Conservation (phyloP, 768 basidiomycete genomes). For the Naematelia aurantialba region DNA sequence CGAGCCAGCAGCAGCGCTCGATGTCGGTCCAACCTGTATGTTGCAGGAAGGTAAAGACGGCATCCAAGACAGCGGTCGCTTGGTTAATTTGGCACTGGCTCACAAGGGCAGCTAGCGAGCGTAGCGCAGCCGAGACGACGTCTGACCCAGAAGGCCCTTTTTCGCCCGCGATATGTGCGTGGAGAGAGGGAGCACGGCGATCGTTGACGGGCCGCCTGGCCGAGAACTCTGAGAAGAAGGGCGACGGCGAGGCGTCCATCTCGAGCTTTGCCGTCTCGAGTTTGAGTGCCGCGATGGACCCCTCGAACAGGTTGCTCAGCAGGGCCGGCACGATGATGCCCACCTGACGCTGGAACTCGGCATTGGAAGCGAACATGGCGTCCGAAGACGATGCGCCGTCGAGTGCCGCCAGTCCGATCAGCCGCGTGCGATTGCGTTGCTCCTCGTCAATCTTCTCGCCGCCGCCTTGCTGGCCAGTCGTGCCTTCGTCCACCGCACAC, state of each 20-base stretch:
- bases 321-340: constrained; percentile 68
- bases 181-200: constrained; percentile 81
- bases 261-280: constrained; percentile 67
- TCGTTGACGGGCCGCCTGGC: constrained; percentile 68
- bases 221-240: constrained; percentile 79
- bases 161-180: constrained; percentile 82
- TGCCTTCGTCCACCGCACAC: constrained; percentile 57
- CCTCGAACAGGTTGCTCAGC: constrained; percentile 63
- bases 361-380: constrained; percentile 68
- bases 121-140: constrained; percentile 69
- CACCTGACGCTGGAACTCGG: constrained; percentile 70
- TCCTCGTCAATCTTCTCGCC: constrained; percentile 61
- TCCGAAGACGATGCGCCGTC: constrained; percentile 78
- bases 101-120: constrained; percentile 67
- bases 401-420: constrained; percentile 80
- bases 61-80: constrained; percentile 66
- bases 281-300: constrained; percentile 60
- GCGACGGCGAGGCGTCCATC: constrained; percentile 63
- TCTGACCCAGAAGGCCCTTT: constrained; percentile 71
- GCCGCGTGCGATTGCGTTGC: constrained; percentile 69
- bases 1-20: constrained; percentile 77
- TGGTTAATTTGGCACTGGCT: constrained; percentile 74
- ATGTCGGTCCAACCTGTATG: constrained; percentile 62
- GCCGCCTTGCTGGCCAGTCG: not conserved
- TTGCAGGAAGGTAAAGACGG: constrained; percentile 67